These are phyloP conservation scores for Penicillium subrubescens DNA, from an alignment of 495 filamentous ascomycete species.

Conservation along the genomic window DNA sequence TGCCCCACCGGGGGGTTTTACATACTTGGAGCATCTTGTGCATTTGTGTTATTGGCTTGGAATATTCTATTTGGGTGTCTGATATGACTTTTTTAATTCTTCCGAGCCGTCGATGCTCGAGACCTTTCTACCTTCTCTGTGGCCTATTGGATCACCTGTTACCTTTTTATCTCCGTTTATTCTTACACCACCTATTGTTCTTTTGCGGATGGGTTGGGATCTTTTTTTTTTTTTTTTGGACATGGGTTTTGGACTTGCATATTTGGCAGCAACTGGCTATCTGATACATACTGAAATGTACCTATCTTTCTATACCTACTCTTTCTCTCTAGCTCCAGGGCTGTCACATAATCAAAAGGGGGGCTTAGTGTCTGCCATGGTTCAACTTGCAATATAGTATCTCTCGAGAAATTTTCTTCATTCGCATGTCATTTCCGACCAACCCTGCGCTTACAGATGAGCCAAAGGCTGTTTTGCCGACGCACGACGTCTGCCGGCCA, in stretches of 20 bases:
- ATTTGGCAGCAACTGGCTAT: conserved; percentile 30
- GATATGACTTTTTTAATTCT: conserved; percentile 33
- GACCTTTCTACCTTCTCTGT: conserved; percentile 10
- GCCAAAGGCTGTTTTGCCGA: neutral
- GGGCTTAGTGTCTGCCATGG: neutral
- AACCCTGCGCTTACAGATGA: neutral
- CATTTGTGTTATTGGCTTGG: conserved; percentile 35
- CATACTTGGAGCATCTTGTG: conserved; percentile 33
- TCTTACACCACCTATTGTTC: conserved; percentile 4
- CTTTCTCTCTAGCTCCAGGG: neutral
- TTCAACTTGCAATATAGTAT: neutral
- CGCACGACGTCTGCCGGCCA: neutral
- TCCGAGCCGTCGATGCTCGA: conserved; percentile 17
- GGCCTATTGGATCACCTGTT: neutral
- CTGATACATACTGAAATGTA: conserved; percentile 27
- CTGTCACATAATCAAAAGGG: conserved; percentile 8
- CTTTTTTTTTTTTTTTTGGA: conserved; percentile 4
- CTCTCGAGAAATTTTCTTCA: neutral
- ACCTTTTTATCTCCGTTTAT: conserved; percentile 7
- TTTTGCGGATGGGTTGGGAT: conserved; percentile 13
- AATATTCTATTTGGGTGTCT: conserved; percentile 26
- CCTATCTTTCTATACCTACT: conserved; percentile 14
- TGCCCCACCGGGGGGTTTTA: conserved; percentile 26
- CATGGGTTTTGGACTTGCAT: conserved; percentile 29
- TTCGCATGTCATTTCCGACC: conserved; percentile 2